Evolutionary conservation across 1,284 basidiomycete genomes (phyloP).

Genomic region (Mrakiaceae sp.): DNA sequence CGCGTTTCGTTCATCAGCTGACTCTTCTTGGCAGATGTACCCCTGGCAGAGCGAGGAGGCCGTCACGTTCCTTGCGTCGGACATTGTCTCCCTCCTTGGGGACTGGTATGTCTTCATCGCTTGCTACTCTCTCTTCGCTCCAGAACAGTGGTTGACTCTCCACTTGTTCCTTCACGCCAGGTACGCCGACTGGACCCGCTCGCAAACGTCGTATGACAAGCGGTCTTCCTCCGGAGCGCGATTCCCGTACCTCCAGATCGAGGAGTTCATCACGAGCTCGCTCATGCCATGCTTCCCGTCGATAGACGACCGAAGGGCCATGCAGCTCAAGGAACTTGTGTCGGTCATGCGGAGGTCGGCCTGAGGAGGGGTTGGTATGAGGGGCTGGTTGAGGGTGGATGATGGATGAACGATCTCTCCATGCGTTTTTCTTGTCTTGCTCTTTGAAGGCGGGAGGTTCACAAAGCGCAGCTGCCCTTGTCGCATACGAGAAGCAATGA

Average conservation of each 20-base stretch:
- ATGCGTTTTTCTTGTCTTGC: no score
- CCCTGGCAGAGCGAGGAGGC: slow-evolving; percentile 11
- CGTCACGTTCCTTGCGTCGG: slow-evolving; percentile 9
- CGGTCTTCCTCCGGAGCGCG: slow-evolving; percentile 1
- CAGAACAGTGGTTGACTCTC: background rate
- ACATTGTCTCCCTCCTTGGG: slow-evolving; percentile 8
- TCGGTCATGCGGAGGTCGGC: no score
- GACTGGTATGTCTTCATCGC: slow-evolving; percentile 1
- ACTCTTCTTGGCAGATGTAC: slow-evolving; percentile 2
- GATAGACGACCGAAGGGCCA: background rate
- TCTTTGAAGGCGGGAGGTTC: no score
- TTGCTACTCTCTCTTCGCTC: background rate
- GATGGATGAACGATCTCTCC: no score
- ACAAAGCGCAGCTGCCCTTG: no score
- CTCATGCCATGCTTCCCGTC: slow-evolving; percentile 13
- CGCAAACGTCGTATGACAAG: slow-evolving; percentile 10
- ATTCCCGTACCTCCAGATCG: slow-evolving; percentile 14
- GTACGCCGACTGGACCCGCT: slow-evolving; percentile 15
- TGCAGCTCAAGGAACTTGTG: no score
- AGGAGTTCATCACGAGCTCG: slow-evolving; percentile 16
- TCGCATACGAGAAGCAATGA: no score
- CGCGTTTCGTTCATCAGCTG: background rate
- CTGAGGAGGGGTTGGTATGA: no score
- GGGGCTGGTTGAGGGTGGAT: no score
- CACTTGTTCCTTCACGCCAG: background rate